phyloP scores from a whole-genome alignment of 1,284 basidiomycete species.

The Ustilago cynodontis region DNA sequence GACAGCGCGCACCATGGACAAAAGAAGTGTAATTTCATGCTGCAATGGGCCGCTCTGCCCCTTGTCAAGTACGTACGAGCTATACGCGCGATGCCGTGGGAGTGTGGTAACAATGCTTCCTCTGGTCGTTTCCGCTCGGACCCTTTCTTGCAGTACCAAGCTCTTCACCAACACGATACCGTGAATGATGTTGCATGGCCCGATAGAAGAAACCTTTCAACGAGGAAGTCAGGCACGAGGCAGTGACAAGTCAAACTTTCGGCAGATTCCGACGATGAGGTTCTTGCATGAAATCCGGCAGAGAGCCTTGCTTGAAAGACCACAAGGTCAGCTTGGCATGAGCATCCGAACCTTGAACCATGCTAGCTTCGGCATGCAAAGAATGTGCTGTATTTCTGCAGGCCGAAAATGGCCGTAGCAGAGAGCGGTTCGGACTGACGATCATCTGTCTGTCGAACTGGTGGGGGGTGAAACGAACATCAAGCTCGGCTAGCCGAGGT shows the following conservation, averaged over 20 bases:
- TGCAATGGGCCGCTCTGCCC: not conserved
- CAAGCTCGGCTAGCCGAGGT: not conserved
- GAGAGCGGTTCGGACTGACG: not conserved
- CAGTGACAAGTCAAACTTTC: not conserved
- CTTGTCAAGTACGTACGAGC: not conserved
- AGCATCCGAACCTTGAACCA: not conserved
- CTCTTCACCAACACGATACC: too few relatives aligned
- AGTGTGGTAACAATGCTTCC: too few relatives aligned
- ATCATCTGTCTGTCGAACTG: too few relatives aligned
- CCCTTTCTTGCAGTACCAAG: too few relatives aligned
- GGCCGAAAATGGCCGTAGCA: too few relatives aligned
- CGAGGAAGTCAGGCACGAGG: too few relatives aligned
- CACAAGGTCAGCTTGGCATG: conserved; percentile 10
- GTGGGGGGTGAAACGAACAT: too few relatives aligned
- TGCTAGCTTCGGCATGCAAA: not conserved
- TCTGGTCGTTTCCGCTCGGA: too few relatives aligned
- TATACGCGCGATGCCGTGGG: too few relatives aligned
- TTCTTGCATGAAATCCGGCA: not conserved
- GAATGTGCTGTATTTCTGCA: too few relatives aligned
- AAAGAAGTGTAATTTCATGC: too few relatives aligned
- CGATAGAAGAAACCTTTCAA: not conserved
- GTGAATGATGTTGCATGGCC: not conserved
- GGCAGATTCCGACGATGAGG: not conserved
- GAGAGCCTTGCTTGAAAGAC: not conserved
- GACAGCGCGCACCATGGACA: not conserved